Base-by-base conservation (phyloP, 2,329 filamentous ascomycete genomes). In the Colletotrichum falcatum region DNA sequence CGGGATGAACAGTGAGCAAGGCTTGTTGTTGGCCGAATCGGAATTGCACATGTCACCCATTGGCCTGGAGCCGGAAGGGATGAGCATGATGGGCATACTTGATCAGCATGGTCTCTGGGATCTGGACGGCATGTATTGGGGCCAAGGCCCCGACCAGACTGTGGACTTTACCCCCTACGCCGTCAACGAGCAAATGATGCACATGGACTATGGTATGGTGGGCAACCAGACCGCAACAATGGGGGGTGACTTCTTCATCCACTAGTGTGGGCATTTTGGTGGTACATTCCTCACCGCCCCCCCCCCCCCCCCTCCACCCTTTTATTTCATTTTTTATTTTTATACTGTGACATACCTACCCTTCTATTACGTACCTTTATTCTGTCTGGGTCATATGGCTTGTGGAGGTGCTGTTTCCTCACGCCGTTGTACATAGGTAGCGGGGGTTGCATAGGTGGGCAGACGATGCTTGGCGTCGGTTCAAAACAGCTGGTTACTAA, bases 101-200 rank as follows among this genome's bases (percentile, higher is more conserved):
- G 85, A 88, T 74, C 84, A 88, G 75, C 83, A 86, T 53, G 84
- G 84, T 11, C 79, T 88, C 14, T 88, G 86, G 86, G 86, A 88
- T 75, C 78, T 88, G 11, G 86, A 88, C 74, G 86, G 85, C 70
- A 87, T 88, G 85, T 82, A 83, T 74, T 89, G 86, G 87, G 80
- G 82, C 48, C 80, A 80, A 61, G 75, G 82, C 37, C 79, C 82
- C 11, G 83, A 84, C 71, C 70, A 23, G 51, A 66, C 63, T 33
- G 67, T 75, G 35, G 73, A 75, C 65, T 68, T 73, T 65, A 63
- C 72, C 44, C 70, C 75, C 53, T 79, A 78, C 61, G 73, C 74
- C 30, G 75, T 77, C 59, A 76, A 78, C 66, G 79, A 81, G 12
- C 76, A 78, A 39, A 78, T 79, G 74, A 77, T 81, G 72, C 74